Evolutionary conservation across 2,329 filamentous ascomycete genomes (phyloP).

Genomic region (Grosmannia serpens): DNA sequence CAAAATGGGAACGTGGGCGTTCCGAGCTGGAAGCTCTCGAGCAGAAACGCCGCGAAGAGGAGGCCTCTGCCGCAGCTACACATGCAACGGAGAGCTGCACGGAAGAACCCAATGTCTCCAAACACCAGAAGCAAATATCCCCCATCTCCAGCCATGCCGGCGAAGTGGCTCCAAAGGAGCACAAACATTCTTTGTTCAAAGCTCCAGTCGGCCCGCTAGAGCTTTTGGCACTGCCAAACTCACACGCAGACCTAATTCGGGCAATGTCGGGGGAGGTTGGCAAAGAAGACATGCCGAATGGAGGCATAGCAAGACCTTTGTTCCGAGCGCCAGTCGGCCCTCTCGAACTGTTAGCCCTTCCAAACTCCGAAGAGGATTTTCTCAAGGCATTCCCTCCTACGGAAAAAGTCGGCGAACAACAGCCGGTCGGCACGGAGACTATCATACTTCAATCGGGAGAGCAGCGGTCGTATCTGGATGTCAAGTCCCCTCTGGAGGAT

Average conservation of each 20-base stretch:
- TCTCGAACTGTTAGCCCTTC: neutral
- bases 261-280: neutral
- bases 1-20: slow-evolving; percentile 87
- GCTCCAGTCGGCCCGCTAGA: slow-evolving; percentile 34
- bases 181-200: neutral
- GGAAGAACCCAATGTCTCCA: neutral
- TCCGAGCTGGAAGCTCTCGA: slow-evolving; percentile 77
- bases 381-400: neutral
- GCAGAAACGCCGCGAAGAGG: slow-evolving; percentile 41
- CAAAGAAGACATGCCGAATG: neutral
- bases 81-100: neutral
- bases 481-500: neutral
- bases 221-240: slow-evolving; percentile 46
- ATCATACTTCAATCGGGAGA: neutral
- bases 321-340: neutral
- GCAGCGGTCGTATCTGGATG: neutral
- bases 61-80: neutral
- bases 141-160: neutral
- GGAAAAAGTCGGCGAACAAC: neutral
- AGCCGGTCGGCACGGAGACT: neutral
- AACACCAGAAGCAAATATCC: neutral
- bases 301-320: neutral
- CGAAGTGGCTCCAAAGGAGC: neutral
- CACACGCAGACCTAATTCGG: slow-evolving; percentile 24
- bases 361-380: neutral